Evolutionary conservation across 192 early-diverging fungal species (phyloP).

Genomic region (Linnemannia schmuckeri): DNA sequence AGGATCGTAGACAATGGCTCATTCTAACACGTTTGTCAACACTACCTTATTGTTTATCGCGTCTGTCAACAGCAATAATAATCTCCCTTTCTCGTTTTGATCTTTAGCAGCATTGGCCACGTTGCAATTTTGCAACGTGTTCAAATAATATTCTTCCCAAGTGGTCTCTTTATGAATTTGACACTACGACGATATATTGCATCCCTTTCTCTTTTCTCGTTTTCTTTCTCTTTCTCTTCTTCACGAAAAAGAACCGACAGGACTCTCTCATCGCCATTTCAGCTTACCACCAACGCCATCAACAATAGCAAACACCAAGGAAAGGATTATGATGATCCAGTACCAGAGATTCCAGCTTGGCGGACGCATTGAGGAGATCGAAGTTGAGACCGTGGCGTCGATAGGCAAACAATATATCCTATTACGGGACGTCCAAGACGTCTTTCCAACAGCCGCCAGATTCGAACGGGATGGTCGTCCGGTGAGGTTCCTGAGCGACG

Average conservation of each 20-base stretch:
- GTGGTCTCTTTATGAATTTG: not conserved
- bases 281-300: not conserved
- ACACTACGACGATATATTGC: not conserved
- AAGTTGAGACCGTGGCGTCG: conserved; percentile 4
- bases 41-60: not conserved
- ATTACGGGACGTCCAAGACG: conserved; percentile 36
- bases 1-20: not conserved
- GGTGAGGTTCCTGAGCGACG: conserved; percentile 29
- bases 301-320: not conserved
- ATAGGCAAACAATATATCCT: conserved; percentile 27
- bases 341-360: conserved; percentile 36
- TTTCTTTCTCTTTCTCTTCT: not conserved
- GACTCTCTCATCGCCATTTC: not conserved
- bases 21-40: not conserved
- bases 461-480: conserved; percentile 35
- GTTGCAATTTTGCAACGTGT: conserved; percentile 7
- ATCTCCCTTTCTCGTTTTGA: too few species aligned
- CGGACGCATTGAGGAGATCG: conserved; percentile 21
- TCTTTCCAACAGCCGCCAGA: conserved; percentile 35
- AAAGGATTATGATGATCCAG: conserved; percentile 25
- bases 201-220: not conserved
- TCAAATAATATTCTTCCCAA: not conserved
- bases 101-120: not conserved
- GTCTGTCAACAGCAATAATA: too few species aligned
- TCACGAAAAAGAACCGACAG: not conserved